These are phyloP conservation scores for Prunus padus DNA, from an alignment of 306 rosid species.

Conservation along the genomic window DNA sequence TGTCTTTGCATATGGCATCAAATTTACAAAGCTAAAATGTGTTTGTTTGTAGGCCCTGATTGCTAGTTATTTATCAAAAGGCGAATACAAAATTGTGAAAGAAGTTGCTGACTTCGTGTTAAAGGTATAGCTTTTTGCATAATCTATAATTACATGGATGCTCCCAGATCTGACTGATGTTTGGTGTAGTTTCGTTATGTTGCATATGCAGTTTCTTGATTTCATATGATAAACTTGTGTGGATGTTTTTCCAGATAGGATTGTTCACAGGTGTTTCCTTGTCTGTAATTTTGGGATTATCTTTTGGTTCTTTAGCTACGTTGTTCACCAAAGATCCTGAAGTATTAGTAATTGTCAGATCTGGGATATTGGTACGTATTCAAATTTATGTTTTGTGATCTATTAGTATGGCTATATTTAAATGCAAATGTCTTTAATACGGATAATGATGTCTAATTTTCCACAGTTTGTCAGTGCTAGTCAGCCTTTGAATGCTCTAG, in stretches of 20 bases:
- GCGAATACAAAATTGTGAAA: conserved; percentile 70
- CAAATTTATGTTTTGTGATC: conserved; percentile 15
- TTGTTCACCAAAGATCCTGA: conserved; percentile 82
- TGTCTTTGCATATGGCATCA: background rate
- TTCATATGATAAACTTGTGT: conserved; percentile 16
- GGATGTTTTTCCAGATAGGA: conserved; percentile 63
- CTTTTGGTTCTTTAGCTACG: conserved; percentile 76
- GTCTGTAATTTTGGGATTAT: conserved; percentile 66
- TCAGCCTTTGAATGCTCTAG: conserved; percentile 87
- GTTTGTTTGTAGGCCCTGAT: conserved; percentile 63
- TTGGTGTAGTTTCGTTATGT: background rate
- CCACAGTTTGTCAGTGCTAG: conserved; percentile 83
- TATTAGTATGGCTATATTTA: background rate
- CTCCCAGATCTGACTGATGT: background rate
- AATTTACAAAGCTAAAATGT: background rate
- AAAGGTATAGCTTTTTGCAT: conserved; percentile 37
- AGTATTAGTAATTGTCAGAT: conserved; percentile 68
- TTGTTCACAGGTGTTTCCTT: conserved; percentile 63
- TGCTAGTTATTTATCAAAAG: conserved; percentile 83
- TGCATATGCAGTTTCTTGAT: conserved; percentile 20
- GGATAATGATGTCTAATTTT: conserved; percentile 25
- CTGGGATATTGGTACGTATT: conserved; percentile 71
- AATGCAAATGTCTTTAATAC: conserved; percentile 1
- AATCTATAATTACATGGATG: background rate
- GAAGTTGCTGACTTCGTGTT: conserved; percentile 60